A percentile compares a stretch with the other conserved stretches of the same genome.
phyloP scores from a whole-genome alignment of 2,329 filamentous ascomycete genomes.

The Fusarium sp. region DNA sequence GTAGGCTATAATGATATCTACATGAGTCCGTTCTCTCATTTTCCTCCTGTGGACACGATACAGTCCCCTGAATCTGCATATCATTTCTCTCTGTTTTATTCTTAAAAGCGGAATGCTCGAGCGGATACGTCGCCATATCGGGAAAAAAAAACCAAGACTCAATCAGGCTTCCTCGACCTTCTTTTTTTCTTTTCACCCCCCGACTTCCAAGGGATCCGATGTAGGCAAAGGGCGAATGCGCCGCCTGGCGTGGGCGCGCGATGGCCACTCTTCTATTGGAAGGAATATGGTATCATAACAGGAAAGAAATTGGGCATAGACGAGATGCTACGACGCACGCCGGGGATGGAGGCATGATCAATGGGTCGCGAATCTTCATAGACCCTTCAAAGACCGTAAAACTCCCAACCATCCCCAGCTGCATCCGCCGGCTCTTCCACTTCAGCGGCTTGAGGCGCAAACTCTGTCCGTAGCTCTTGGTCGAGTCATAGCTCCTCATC shows the following conservation, averaged over 20 bases:
- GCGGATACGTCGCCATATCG: conserved; percentile 4
- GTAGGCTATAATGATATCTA: conserved; percentile 27
- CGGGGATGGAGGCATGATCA: background rate
- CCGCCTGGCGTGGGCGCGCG: conserved; percentile 22
- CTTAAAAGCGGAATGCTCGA: conserved; percentile 18
- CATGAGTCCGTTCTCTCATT: conserved; percentile 8
- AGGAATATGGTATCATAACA: conserved; percentile 47
- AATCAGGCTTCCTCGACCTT: conserved; percentile 21
- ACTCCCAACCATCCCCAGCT: conserved; percentile 68
- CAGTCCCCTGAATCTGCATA: conserved; percentile 9
- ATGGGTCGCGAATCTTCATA: background rate
- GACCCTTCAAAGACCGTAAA: conserved; percentile 65
- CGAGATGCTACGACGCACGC: conserved; percentile 13
- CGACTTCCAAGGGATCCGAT: conserved; percentile 14
- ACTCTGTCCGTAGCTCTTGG: conserved; percentile 71
- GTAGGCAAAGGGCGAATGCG: conserved; percentile 27
- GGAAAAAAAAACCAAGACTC: conserved; percentile 15
- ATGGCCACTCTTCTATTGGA: conserved; percentile 42
- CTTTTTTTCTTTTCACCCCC: conserved; percentile 5
- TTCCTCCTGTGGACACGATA: conserved; percentile 2
- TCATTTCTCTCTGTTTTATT: conserved; percentile 37
- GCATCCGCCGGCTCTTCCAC: conserved; percentile 39
- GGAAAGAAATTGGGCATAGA: conserved; percentile 42
- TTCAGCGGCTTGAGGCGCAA: conserved; percentile 52
- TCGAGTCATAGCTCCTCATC: conserved; percentile 90